Conservation (phyloP, 495 filamentous ascomycete genomes). For the Talaromyces adpressus region DNA sequence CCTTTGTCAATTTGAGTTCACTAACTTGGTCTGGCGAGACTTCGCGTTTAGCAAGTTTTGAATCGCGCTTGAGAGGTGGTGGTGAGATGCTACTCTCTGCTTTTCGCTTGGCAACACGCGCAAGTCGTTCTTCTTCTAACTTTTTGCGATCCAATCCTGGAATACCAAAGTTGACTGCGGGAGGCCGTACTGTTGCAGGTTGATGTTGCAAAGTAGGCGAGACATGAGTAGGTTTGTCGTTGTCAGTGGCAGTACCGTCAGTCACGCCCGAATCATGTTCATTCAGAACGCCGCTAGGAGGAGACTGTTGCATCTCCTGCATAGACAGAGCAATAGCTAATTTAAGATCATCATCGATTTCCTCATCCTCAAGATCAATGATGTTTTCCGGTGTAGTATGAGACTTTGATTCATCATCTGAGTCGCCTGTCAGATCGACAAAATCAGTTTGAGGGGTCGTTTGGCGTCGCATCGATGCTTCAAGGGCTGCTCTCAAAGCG, state of each 20-base stretch:
- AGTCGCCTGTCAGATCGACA: conserved; percentile 34
- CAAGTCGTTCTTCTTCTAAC: conserved; percentile 83
- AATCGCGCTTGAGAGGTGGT: conserved; percentile 18
- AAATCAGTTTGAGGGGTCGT: conserved; percentile 8
- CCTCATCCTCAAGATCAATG: conserved; percentile 28
- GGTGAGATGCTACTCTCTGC: conserved; percentile 34
- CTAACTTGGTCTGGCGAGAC: background rate
- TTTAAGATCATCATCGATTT: conserved; percentile 42
- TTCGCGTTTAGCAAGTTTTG: conserved; percentile 15
- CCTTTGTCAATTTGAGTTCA: background rate
- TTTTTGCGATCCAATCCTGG: conserved; percentile 62
- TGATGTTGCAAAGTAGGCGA: background rate
- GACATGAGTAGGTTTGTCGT: background rate
- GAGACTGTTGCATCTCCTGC: conserved; percentile 12
- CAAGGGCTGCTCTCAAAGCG: conserved; percentile 47
- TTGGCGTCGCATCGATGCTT: conserved; percentile 66
- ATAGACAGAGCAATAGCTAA: conserved; percentile 49
- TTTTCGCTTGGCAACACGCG: conserved; percentile 56
- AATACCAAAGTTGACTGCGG: conserved; percentile 18
- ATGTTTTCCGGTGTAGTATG: conserved; percentile 28
- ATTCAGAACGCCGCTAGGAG: background rate
- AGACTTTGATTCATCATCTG: conserved; percentile 24
- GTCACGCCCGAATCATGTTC: background rate
- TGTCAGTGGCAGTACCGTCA: background rate
- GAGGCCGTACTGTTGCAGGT: background rate